Conservation (phyloP, 179 eudicot genomes). For the Spergularia azorica region DNA sequence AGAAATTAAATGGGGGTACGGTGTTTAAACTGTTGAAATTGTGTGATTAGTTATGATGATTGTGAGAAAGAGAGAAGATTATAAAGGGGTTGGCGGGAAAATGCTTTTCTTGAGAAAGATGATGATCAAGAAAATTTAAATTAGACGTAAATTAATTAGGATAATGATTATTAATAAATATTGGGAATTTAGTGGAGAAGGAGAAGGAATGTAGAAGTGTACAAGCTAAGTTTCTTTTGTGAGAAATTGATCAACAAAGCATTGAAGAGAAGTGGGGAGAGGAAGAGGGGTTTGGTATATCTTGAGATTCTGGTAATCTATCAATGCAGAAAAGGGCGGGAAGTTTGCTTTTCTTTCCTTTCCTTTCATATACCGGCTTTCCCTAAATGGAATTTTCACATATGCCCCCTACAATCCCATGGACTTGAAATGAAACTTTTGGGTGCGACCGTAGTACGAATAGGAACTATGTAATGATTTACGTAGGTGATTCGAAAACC, state of each 20-base stretch:
- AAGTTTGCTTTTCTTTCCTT: conserved; percentile 29
- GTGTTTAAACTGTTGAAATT: conserved; percentile 6
- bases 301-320: conserved; percentile 37
- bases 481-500: no score
- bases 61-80: neutral
- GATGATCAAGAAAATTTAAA: conserved; percentile 35
- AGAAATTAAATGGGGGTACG: no score
- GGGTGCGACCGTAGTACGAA: no score
- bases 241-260: neutral
- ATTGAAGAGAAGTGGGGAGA: conserved; percentile 1
- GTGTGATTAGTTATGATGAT: conserved; percentile 8
- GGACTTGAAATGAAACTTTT: neutral
- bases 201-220: conserved; percentile 46
- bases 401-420: neutral
- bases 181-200: conserved; percentile 36
- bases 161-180: conserved; percentile 2
- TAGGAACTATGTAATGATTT: no score
- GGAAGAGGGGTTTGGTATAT: conserved; percentile 51
- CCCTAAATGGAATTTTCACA: neutral
- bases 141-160: neutral
- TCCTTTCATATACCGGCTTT: conserved; percentile 20
- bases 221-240: conserved; percentile 17
- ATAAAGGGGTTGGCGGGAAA: conserved; percentile 29
- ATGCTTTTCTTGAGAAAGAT: conserved; percentile 82
- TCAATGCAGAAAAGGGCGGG: conserved; percentile 33